Base-by-base conservation (phyloP, 2,329 filamentous ascomycete species). In the Penicillium frequentans region DNA sequence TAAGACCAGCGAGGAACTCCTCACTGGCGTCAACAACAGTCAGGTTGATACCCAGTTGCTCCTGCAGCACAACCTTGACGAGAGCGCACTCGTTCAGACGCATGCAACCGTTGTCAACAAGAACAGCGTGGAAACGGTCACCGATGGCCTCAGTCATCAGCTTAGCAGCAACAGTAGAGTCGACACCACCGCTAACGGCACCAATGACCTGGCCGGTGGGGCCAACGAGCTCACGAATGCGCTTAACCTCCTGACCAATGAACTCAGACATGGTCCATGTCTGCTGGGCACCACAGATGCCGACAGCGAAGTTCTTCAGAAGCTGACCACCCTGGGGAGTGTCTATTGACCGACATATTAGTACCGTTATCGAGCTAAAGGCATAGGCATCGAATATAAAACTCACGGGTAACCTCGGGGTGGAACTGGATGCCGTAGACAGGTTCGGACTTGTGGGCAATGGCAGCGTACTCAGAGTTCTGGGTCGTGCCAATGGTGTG, bases 201-300 rank as follows among this genome's bases (percentile, higher is more conserved):
- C 89, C 89, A 63, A 93, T 86, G 52, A 96, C 93, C 70, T 95
- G 93, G 1, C 85, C 92, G 55, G 84, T 88, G 27, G 88, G 83
- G 23, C 95, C 95, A 43, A 97, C 92, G 33, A 96, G 81, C 27
- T 87, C 82, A 29, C 91, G 83, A 69, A 98, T 97, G 56, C 91
- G 84, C 42, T 79, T 76, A 63, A 97, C 90, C 75, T 96, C 92
- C 69, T 90, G 84, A 60, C 90, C 84, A 9, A 90, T 82, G 69
- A 98, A 98, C 67, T 89, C 86, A 56, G 80, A 81, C 93, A 97
- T 97, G 3, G 83, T 87, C 93, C 93, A 98, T 71, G 91, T 84
- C 57, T 86, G 83, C 57, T 82, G 77, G 4, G 90, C 91, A 29
- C 85, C 83, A 75, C 93, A 98, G 62, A 98, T 96, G 21, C 84